phyloP scores from a whole-genome alignment of 2,329 filamentous ascomycete species.

The Ophiostoma quercus region DNA sequence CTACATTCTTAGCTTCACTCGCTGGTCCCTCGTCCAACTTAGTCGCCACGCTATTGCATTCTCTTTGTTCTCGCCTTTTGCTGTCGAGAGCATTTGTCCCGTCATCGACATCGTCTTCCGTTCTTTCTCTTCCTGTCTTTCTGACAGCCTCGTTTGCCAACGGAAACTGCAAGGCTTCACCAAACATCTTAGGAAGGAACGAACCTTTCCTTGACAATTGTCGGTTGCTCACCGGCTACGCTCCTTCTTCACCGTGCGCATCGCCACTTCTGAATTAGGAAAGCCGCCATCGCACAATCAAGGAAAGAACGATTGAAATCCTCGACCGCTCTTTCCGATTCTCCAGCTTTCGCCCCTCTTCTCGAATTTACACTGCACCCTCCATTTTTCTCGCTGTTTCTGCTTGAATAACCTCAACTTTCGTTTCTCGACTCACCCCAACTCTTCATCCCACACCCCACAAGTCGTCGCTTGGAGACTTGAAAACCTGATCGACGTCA shows the following conservation, averaged over 20 bases:
- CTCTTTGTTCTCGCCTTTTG: neutral
- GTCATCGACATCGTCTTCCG: neutral
- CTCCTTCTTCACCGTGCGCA: slow-evolving; percentile 13
- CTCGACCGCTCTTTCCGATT: slow-evolving; percentile 12
- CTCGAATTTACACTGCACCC: neutral
- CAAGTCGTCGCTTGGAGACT: neutral
- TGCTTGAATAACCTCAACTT: neutral
- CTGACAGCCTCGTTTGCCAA: neutral
- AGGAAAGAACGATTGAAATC: neutral
- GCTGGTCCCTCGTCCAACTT: neutral
- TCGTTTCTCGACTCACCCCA: neutral
- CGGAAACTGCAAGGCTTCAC: neutral
- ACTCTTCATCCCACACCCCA: neutral
- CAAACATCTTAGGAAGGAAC: neutral
- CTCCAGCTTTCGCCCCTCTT: neutral
- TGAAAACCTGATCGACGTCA: neutral
- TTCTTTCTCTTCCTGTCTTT: neutral
- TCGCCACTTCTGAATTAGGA: slow-evolving; percentile 19
- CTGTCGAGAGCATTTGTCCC: neutral
- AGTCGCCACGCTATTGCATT: neutral
- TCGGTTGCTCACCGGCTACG: neutral
- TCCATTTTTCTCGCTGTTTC: neutral
- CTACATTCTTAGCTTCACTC: slow-evolving; percentile 11
- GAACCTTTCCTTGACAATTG: neutral
- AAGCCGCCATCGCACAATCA: neutral